Evolutionary conservation across 345 rosid species (phyloP), one percentile per base, ranked within the genome.

Genomic region (Hevea brasiliensis): DNA sequence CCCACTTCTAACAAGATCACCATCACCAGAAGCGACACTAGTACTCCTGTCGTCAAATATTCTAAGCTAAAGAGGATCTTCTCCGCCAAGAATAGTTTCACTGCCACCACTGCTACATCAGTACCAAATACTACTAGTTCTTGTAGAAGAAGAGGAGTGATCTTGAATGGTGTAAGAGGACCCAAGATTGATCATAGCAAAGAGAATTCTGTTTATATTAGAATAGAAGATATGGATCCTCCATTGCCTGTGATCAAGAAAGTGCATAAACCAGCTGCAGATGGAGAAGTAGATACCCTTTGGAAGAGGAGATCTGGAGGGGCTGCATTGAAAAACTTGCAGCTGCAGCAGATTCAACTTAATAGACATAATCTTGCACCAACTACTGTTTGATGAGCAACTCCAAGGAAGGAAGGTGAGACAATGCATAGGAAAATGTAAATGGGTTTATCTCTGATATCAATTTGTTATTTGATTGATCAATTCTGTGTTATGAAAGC

Each of bases 171-270:
- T 48, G 75, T 14, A 4, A n/a, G 59, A 12, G 35, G 61, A 24
- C 32, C 55, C 23, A 81, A 71, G 77, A 62, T 8, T 53, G 67
- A 48, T 63, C 58, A 20, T 35, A 70, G 68, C 15, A 60, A 47
- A 48, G 81, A 61, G 74, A 73, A 41, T 42, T 47, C 60, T 6
- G 23, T 24, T 58, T 44, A 73, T 1, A 66, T 91, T 23, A 86
- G 71, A 55, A 81, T 91, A 3, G 87, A 77, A 7, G 82, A 82
- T 1, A 85, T 91, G 92, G 98, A 93, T 73, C 98, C 98, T n/a
- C 98, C 98, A 14, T 79, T 91, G 84, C 98, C 97, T 15, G 97
- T 93, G 61, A 72, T 89, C 73, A 90, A 80, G 85, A 90, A 77
- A 77, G 83, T 65, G 69, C 57, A 74, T 3, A 81, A 85, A 67